Evolutionary conservation across 257 asterid genomes (phyloP), one percentile per base, ranked within the genome.

Genomic region (Rauvolfia tetraphylla): DNA sequence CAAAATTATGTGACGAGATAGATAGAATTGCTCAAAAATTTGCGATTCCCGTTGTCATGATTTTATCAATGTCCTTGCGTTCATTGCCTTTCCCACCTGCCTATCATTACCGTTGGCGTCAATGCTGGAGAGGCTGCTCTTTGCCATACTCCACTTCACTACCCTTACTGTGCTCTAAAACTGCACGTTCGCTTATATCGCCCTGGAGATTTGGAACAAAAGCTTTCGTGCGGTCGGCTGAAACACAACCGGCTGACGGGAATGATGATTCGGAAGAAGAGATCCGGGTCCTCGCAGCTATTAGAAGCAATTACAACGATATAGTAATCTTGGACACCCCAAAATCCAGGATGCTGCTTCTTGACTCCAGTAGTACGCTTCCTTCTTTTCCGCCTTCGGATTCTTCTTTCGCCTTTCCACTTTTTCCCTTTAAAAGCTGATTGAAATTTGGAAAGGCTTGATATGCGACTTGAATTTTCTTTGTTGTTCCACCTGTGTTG

Each of bases 281-380:
- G 18, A 86, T 75, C 59, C 83, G 76, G 58, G 86, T 89, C 41
- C 73, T 90, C 41, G 70, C 90, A 46, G 86, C 89, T 57, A 59
- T 89, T 13, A 83, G 79, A 29, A 92, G 80, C 81, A 39, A 4
- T 17, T 89, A 85, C 79, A 90, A 92, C 80, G 78, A 80, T 79
- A 86, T 92, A 58, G 76, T 87, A 12, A 90, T 92, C 73, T 79
- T 90, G 10, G 97, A 90, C 29, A 87, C 89, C 48, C 79, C 87
- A 31, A 77, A 85, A 10, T 88, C 94, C 17, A 86, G 88, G 76
- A 75, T 90, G 48, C 86, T 92, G 74, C 92, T 92, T 71, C 97
- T 92, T 49, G 95, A 90, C 77, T 82, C 93, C 39, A 82, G 89
- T 77, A 78, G 97, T 92, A 83, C 25, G 53, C 54, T 71, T 31